Base-by-base conservation (phyloP, 306 rosid genomes). In the Quercus engelmannii region DNA sequence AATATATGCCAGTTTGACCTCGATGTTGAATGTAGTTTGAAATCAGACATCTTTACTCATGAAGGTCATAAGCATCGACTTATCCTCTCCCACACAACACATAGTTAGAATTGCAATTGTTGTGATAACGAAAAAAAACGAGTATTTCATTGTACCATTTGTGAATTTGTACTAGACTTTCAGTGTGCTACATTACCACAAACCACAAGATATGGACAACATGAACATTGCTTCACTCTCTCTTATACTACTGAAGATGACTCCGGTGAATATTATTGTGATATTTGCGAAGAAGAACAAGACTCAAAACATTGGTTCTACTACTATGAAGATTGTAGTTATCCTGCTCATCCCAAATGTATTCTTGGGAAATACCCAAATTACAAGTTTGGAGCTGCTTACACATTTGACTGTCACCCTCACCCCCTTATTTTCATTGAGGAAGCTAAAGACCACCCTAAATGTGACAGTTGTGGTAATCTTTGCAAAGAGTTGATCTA, bases 381-480 rank as follows among this genome's bases (percentile, higher is more conserved):
- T 43, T 9, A 0, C 14, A 43, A 0, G 13, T 9, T 43, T 43
- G 14, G 51, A 43, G 12, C 0, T 43, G 1, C 3, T 43, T 43
- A 43, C 51, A 43, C 3, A 43, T 7, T 43, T 9, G 0, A 9
- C 1, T 0, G 12, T 9, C 51, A 43, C 14, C 1, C 10, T 9
- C 14, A 43, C 3, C 51, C 51, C 3, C 14, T 43, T 43, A 9
- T 0, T 43, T 43, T 43, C 3, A 0, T 43, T 43, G 51, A 43
- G 14, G 3, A 43, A 43, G 2, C 51, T 43, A 43, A 43, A 43
- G 51, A 43, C 51, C 14, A 1, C 13, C 51, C 3, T 9, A 0
- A 8, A 43, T 43, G 51, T 43, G 12, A 43, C 51, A 0, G 0
- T 0, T 43, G 51, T 11, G 2, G 2, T 43, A 0, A 0, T 4